phyloP scores from a whole-genome alignment of 495 filamentous ascomycete genomes.

The Talaromyces nanjingensis region DNA sequence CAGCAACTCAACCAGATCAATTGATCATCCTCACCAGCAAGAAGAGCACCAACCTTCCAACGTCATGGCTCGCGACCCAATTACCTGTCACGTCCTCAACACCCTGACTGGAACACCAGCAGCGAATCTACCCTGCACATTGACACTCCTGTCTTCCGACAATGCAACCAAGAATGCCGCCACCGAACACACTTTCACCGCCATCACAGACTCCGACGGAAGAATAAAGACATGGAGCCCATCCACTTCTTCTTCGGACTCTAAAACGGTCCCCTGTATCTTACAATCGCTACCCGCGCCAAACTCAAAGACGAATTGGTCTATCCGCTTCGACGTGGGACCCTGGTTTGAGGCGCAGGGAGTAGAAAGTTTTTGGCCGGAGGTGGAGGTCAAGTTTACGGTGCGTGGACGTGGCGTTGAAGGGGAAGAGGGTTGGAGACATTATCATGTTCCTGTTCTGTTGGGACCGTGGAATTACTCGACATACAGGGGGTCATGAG shows the following conservation, averaged over 20 bases:
- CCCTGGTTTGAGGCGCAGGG: constrained; percentile 64
- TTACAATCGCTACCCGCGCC: constrained; percentile 30
- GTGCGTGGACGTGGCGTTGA: constrained; percentile 50
- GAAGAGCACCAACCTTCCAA: constrained; percentile 31
- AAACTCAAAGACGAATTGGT: constrained; percentile 54
- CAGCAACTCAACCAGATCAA: not conserved
- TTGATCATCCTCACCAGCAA: constrained; percentile 13
- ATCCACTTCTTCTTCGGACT: constrained; percentile 30
- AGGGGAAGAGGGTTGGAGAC: constrained; percentile 57
- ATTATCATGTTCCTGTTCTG: constrained; percentile 90
- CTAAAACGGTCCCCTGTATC: constrained; percentile 44
- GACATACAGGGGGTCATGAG: constrained; percentile 72
- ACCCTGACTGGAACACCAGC: constrained; percentile 60
- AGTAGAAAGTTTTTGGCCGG: constrained; percentile 79
- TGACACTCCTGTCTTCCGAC: constrained; percentile 41
- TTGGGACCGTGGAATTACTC: constrained; percentile 88
- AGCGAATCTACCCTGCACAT: constrained; percentile 46
- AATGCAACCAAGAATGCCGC: constrained; percentile 16
- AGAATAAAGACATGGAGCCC: constrained; percentile 74
- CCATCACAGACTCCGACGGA: constrained; percentile 77
- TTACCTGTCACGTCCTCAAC: constrained; percentile 72
- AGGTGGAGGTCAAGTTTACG: constrained; percentile 81
- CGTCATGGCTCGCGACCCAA: constrained; percentile 66
- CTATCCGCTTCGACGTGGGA: constrained; percentile 69
- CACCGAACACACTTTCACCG: constrained; percentile 45